Evolutionary conservation across 2,329 filamentous ascomycete genomes (phyloP), one percentile per base, ranked within the genome.

Genomic region (Herpotrichia juniperi): DNA sequence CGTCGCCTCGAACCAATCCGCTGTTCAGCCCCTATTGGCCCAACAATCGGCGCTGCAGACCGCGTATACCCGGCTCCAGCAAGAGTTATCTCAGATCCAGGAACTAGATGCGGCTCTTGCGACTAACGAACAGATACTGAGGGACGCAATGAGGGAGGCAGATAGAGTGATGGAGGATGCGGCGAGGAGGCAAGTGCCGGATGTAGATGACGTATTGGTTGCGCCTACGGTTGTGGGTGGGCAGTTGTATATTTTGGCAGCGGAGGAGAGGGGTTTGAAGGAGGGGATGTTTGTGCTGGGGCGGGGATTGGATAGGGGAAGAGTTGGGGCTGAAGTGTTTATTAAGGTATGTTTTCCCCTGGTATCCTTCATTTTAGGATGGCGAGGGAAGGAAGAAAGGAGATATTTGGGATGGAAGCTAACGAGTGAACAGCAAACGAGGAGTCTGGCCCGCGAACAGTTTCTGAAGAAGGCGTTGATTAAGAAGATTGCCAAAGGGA

Each of bases 151-250:
- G 46, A 81, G 83, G 25, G 87, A 89, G 55, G 93, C 93, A 2
- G 93, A 97, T 68, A 78, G 78, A 5, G 86, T 93, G 10, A 90
- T 97, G 57, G 83, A 85, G 35, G 83, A 86, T 46, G 90, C 90
- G n/a, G 82, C 85, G 50, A 80, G 80, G 14, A 86, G 90, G 43
- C 81, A 82, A 34, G 82, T 87, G 1, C 92, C 93, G 0, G 85
- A 87, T 42, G 88, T 97, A 43, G 94, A 99, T 71, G 92, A 96
- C 54, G 82, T 97, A 28, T 80, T 99, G 2, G 91, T 97, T n/a
- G 91, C 93, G 2, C 92, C 93, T 1, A 97, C 91, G 0, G 88
- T 97, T 1, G 94, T 97, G 4, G 91, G 90, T 0, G 93, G 93
- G 59, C 94, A 99, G 78, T 78, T 99, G 19, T 99, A 97, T 74